A percentile compares a stretch with the other conserved stretches of the same genome.
These are phyloP conservation scores for Tricholoma sp. DNA, from an alignment of 768 basidiomycete genomes.

Conservation along the genomic window DNA sequence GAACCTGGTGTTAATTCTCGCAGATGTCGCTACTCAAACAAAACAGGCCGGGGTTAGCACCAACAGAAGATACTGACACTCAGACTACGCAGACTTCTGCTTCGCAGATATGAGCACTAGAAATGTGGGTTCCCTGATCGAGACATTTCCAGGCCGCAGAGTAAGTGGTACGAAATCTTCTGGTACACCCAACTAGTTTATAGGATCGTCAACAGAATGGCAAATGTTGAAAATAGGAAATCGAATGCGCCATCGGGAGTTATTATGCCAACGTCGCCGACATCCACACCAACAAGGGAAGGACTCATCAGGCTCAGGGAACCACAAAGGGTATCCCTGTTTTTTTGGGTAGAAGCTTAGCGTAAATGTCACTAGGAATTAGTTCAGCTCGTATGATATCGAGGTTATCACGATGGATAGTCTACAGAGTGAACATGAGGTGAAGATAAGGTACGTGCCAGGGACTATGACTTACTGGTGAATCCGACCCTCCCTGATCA, in stretches of 20 bases:
- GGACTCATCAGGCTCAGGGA: slow-evolving; percentile 23
- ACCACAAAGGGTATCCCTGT: slow-evolving; percentile 27
- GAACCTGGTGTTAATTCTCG: neutral
- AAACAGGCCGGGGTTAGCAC: neutral
- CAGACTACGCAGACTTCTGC: neutral
- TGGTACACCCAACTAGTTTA: slow-evolving; percentile 13
- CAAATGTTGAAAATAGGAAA: slow-evolving; percentile 17
- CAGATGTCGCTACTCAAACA: neutral
- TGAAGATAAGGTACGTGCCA: too few relatives aligned
- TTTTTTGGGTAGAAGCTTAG: slow-evolving; percentile 12
- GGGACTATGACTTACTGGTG: too few relatives aligned
- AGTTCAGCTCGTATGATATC: neutral
- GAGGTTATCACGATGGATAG: neutral
- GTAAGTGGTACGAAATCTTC: slow-evolving; percentile 12
- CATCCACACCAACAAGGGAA: slow-evolving; percentile 14
- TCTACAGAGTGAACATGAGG: neutral
- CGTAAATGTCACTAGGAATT: slow-evolving; percentile 1
- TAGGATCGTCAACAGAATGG: slow-evolving; percentile 8
- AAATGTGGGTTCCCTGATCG: neutral
- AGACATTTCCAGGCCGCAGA: neutral
- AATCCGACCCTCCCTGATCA: neutral
- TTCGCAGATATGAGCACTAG: neutral
- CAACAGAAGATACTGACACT: neutral
- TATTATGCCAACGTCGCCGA: slow-evolving; percentile 19
- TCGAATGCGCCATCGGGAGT: slow-evolving; percentile 19